A percentile compares a stretch with the other conserved stretches of the same genome.
phyloP scores from a whole-genome alignment of 139 green algal genomes.

The Chlorella vulgaris region DNA sequence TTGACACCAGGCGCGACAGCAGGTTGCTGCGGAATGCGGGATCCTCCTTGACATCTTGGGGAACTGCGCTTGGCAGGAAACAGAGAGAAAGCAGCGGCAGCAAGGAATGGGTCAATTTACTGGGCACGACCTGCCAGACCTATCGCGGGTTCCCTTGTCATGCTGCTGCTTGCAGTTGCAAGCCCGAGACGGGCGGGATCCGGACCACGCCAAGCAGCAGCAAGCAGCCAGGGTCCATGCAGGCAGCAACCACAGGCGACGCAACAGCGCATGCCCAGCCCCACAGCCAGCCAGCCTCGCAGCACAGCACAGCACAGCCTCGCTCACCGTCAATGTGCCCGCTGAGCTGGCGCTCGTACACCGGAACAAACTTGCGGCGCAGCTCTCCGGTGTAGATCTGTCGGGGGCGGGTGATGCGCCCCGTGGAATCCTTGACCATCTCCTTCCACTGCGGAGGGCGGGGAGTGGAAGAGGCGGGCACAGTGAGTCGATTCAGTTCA shows the following conservation, averaged over 20 bases:
- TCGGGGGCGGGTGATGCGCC: slow-evolving; percentile 64
- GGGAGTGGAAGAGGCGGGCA: background rate
- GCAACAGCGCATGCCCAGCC: no score
- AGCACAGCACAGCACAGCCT: background rate
- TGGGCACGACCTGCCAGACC: no score
- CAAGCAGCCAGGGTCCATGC: no score
- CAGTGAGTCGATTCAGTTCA: no score
- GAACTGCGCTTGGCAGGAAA: background rate
- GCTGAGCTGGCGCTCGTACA: slow-evolving; percentile 31
- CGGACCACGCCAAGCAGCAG: no score
- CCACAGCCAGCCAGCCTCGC: no score
- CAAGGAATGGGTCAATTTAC: background rate
- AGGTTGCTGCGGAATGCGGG: slow-evolving; percentile 31
- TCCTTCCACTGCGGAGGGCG: slow-evolving; percentile 67
- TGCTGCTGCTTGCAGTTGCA: no score
- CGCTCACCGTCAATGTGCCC: slow-evolving; percentile 6
- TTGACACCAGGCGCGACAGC: slow-evolving; percentile 36
- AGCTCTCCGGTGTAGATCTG: slow-evolving; percentile 64
- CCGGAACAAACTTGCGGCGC: slow-evolving; percentile 46
- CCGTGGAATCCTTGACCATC: slow-evolving; percentile 56
- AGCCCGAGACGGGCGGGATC: no score
- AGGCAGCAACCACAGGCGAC: no score
- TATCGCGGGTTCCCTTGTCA: no score
- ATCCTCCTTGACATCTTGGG: background rate
- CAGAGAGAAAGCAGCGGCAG: background rate